Evolutionary conservation across 805 yeast genomes (phyloP).

Genomic region (Barnettozyma populi): DNA sequence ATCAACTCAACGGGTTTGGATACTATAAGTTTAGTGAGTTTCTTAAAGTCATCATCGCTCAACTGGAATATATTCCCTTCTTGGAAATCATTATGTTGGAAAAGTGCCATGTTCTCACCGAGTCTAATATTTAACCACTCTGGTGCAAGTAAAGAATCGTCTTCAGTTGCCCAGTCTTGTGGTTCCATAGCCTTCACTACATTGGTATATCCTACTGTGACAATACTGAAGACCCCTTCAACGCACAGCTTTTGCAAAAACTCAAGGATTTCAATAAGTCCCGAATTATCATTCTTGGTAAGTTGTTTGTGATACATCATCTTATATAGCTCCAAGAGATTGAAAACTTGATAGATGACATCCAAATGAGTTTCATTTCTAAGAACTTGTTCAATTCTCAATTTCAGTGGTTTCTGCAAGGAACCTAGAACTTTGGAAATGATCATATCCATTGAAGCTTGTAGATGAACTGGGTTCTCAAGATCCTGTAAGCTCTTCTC

Average conservation of each 20-base stretch:
- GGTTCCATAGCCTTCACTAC: slow-evolving; percentile 21
- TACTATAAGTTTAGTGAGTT: slow-evolving; percentile 38
- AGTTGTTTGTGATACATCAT: slow-evolving; percentile 49
- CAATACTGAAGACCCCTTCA: slow-evolving; percentile 35
- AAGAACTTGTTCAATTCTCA: slow-evolving; percentile 63
- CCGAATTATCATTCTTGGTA: slow-evolving; percentile 14
- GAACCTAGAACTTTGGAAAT: slow-evolving; percentile 47
- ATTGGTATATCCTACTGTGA: slow-evolving; percentile 32
- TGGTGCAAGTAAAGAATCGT: slow-evolving; percentile 68
- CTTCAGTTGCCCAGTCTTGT: slow-evolving; percentile 28
- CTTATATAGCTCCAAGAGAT: slow-evolving; percentile 60
- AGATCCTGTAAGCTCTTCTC: slow-evolving; percentile 24
- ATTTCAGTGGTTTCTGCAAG: slow-evolving; percentile 53
- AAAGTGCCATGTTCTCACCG: slow-evolving; percentile 51
- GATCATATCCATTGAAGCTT: slow-evolving; percentile 26
- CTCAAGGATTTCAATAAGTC: slow-evolving; percentile 25
- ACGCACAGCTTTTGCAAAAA: slow-evolving; percentile 30
- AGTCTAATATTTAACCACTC: slow-evolving; percentile 75
- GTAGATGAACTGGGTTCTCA: slow-evolving; percentile 16
- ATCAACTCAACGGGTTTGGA: slow-evolving; percentile 32
- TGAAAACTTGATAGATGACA: slow-evolving; percentile 51
- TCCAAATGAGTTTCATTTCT: slow-evolving; percentile 57
- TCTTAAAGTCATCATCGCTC: slow-evolving; percentile 28
- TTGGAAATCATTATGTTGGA: slow-evolving; percentile 18
- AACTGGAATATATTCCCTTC: slow-evolving; percentile 34